Base-by-base conservation (phyloP, 768 basidiomycete species). In the Dendrothele bispora region DNA sequence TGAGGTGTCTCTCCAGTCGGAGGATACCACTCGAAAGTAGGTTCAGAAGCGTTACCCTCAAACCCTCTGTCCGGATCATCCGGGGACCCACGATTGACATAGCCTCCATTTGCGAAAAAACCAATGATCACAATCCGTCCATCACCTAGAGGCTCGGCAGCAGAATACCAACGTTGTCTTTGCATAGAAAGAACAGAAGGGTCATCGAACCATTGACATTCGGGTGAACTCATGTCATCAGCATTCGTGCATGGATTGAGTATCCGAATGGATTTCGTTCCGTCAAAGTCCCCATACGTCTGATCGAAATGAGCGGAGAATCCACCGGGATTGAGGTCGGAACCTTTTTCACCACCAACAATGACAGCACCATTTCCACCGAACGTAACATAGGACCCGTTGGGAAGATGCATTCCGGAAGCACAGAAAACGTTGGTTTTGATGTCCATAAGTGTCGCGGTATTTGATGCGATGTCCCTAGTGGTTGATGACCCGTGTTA, bases 11-110 rank as follows among this genome's bases (percentile, higher is more conserved):
- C 59, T 10, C 76, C 74, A 26, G 71, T 78, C 5, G 79, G 72
- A 8, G 92, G 92, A 66, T 76, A 94, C 64, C 91, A 89, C 68
- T 93, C 91, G 60, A 78, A 87, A 0, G 88, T 88, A 25, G 87
- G 86, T 56, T 94, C 88, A 10, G 89, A 85, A 10, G 79, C 87
- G 28, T 83, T 83, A 39, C 86, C 86, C 56, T 82, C 76, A 20
- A 59, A 67, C n/a, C 28, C 30, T 1, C 87, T 88, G 14, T 46
- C 26, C 2, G 87, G 88, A 54, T 91, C 85, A 55, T 86, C 84
- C 14, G 87, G 87, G 34, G 70, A 78, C 53, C 89, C 89, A 18
- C 85, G 70, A 63, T 91, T 91, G 63, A 90, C 72, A 57, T 89
- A 91, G 20, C 89, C 88, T 48, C 88, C 89, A 45, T 78, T 82